Base-by-base conservation (phyloP, 108 stramenopile species). In the Stephanodiscus triporus region DNA sequence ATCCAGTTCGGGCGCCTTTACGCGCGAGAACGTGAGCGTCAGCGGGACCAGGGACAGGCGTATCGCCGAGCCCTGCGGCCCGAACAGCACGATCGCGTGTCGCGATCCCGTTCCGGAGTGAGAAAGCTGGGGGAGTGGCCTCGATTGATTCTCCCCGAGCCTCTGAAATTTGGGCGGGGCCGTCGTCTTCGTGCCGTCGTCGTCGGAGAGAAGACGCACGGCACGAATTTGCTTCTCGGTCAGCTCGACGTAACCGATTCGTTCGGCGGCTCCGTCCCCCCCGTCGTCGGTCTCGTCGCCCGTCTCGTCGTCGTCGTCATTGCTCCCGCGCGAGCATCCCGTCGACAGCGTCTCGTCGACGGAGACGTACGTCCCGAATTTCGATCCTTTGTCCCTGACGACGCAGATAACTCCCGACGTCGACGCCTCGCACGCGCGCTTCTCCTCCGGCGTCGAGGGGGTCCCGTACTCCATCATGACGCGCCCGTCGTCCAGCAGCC, bases 331-430 rank as follows among this genome's bases (percentile, higher is more conserved):
- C 20, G 42, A 24, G 34, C 63, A 36, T 64, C 63, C 32, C 66
- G 30, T 63, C 77, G 22, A 11, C 57, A 82, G 37, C 36, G 58
- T 23, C 24, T 75, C 73, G 36, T 76, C 78, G 69, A 76, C 74
- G 0, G 74, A 75, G 38, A 80, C 74, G 61, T 70, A 83, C 0
- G 82, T 83, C 2, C 82, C 82, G 49, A 80, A 83, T 65, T 83
- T 83, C 60, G 74, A 76, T 68, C 78, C 82, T 47, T 43, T 65
- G 64, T 83, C 82, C 43, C 26, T 51, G n/a, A 83, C 24, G 29
- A 80, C 68, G 32, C 73, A 75, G 63, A 80, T 72, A 13, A 72
- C 57, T 4, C 82, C 82, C 50, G 20, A 53, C 6, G 38, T 43
- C 8, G 70, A 67, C 55, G 65, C 54, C 6, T 68, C 70, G 48